A percentile compares a stretch with the other conserved stretches of the same genome.
phyloP scores from a whole-genome alignment of 2,329 filamentous ascomycete species.

The Aspergillus neoniger region DNA sequence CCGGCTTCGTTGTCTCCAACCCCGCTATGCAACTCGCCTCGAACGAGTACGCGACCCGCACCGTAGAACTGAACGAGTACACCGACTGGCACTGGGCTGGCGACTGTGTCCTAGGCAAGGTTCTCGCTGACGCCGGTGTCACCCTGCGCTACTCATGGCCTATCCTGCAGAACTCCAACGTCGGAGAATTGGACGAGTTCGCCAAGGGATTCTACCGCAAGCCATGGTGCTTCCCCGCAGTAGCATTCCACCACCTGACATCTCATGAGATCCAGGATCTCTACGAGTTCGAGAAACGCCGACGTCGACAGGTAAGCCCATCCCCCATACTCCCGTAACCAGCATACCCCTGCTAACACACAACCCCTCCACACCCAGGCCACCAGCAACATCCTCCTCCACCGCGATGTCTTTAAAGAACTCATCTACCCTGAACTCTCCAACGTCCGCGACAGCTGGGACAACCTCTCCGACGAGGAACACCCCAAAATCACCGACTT shows the following conservation, averaged over 20 bases:
- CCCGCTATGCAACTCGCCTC: conserved; percentile 50
- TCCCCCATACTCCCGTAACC: not conserved
- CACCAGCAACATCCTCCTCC: conserved; percentile 31
- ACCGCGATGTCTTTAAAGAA: conserved; percentile 42
- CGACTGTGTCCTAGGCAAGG: conserved; percentile 53
- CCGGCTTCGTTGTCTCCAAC: conserved; percentile 55
- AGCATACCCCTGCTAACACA: not conserved
- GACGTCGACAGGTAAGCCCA: conserved; percentile 61
- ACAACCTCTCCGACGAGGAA: conserved; percentile 38
- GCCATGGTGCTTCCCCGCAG: conserved; percentile 54
- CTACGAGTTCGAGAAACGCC: conserved; percentile 50
- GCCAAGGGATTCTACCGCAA: conserved; percentile 42
- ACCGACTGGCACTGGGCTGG: conserved; percentile 53
- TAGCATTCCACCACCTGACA: conserved; percentile 53
- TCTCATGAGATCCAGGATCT: conserved; percentile 46
- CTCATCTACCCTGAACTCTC: conserved; percentile 37
- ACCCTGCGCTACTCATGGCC: conserved; percentile 52
- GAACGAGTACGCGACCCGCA: conserved; percentile 45
- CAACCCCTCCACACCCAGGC: not conserved
- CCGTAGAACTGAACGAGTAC: conserved; percentile 47
- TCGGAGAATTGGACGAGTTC: conserved; percentile 48
- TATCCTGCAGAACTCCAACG: conserved; percentile 45
- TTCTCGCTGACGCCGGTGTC: conserved; percentile 50
- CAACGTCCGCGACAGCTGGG: conserved; percentile 34
- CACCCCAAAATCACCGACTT: conserved; percentile 30